Evolutionary conservation across 768 basidiomycete genomes (phyloP).

Genomic region (Phlebiopsis gigantea): DNA sequence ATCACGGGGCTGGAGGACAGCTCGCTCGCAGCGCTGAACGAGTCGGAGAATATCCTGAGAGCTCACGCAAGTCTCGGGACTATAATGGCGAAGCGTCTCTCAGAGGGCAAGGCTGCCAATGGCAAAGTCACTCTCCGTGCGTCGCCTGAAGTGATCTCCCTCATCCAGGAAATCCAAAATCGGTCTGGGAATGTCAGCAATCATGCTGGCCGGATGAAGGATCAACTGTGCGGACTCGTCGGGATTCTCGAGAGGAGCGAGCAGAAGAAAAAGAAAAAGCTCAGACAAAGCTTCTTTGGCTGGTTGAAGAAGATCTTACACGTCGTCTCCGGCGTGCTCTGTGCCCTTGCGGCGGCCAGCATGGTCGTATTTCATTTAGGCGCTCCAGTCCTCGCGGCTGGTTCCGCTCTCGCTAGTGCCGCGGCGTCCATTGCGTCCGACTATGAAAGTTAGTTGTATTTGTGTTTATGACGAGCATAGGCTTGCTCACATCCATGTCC

Average conservation of each 20-base stretch:
- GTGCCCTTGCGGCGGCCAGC: too few relatives aligned
- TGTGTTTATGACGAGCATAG: too few relatives aligned
- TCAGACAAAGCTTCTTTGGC: too few relatives aligned
- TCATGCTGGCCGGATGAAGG: background rate
- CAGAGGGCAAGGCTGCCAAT: background rate
- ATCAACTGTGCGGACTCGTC: background rate
- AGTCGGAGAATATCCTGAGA: background rate
- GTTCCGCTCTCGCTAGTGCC: too few relatives aligned
- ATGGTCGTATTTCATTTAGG: too few relatives aligned
- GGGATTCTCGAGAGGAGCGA: background rate
- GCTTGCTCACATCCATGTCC: too few relatives aligned
- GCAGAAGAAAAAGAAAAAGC: too few relatives aligned
- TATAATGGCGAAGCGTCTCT: background rate
- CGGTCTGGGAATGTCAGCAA: background rate
- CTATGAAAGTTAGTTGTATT: too few relatives aligned
- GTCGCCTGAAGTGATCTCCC: background rate
- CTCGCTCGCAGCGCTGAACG: background rate
- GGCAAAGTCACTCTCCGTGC: background rate
- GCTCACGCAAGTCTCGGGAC: background rate
- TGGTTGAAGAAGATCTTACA: too few relatives aligned
- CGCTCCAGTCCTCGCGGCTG: too few relatives aligned
- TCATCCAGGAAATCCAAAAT: background rate
- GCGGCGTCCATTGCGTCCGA: too few relatives aligned
- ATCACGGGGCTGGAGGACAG: background rate
- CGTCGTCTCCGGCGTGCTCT: too few relatives aligned